phyloP scores from a whole-genome alignment of 139 green algal species.

The Asterochloris sp. region DNA sequence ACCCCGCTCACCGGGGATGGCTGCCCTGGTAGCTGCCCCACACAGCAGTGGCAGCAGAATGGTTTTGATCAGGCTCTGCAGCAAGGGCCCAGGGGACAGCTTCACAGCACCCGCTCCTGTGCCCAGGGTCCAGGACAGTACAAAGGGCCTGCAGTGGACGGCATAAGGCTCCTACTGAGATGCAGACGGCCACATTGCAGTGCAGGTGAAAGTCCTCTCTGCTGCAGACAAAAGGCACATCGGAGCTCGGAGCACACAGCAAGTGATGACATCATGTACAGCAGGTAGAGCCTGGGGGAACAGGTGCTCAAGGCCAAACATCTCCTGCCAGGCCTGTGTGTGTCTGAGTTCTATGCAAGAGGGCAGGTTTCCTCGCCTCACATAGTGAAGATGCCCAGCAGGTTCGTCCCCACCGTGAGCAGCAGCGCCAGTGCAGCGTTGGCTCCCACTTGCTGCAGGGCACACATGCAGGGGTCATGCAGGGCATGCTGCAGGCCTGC shows the following conservation, averaged over 20 bases:
- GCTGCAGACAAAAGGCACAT: too few relatives aligned
- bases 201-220: too few relatives aligned
- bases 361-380: conserved; percentile 19
- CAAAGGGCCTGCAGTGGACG: conserved; percentile 8
- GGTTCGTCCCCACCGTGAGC: conserved; percentile 68
- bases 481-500: neutral
- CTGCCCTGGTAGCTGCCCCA: conserved; percentile 39
- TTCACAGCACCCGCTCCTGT: neutral
- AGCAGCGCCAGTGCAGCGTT: conserved; percentile 76
- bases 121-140: conserved; percentile 53
- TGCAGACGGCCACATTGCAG: neutral
- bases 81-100: conserved; percentile 38
- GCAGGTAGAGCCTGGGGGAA: neutral
- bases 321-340: neutral
- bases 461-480: neutral
- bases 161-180: neutral
- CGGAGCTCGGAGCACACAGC: too few relatives aligned
- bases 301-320: neutral
- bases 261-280: too few relatives aligned
- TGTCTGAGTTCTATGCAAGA: neutral
- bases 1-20: conserved; percentile 34
- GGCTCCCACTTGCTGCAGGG: conserved; percentile 39
- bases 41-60: conserved; percentile 60
- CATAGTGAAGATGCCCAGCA: conserved; percentile 69
- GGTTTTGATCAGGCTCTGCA: conserved; percentile 56